These are phyloP conservation scores for Hyaloperonospora brassicae DNA, from an alignment of 352 stramenopile species.

Conservation along the genomic window DNA sequence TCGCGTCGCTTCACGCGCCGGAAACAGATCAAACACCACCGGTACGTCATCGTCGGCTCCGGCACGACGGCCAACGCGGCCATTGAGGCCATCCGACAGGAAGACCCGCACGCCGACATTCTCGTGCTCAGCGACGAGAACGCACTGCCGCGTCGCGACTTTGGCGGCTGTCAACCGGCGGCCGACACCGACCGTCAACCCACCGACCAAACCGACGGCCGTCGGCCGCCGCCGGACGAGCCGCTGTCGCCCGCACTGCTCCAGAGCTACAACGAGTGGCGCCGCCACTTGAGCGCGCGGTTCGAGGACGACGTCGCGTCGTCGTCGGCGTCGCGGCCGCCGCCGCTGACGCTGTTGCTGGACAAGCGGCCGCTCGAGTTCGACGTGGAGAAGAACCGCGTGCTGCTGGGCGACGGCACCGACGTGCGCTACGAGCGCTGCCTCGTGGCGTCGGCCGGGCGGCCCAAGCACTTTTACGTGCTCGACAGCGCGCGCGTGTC, in stretches of 20 bases:
- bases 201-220: slow-evolving; percentile 9
- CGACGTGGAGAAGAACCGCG: slow-evolving; percentile 80
- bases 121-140: slow-evolving; percentile 83
- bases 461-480: slow-evolving; percentile 84
- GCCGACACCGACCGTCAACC: neutral
- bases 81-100: slow-evolving; percentile 87
- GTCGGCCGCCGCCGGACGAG: slow-evolving; percentile 10
- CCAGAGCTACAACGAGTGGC: slow-evolving; percentile 88
- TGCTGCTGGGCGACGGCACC: slow-evolving; percentile 73
- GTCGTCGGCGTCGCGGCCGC: neutral
- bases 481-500: slow-evolving; percentile 75
- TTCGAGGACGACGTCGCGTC: slow-evolving; percentile 65
- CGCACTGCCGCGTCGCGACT: slow-evolving; percentile 54
- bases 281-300: slow-evolving; percentile 68
- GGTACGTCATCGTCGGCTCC: slow-evolving; percentile 86
- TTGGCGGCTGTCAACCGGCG: slow-evolving; percentile 1
- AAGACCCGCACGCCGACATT: slow-evolving; percentile 70
- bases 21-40: slow-evolving; percentile 71
- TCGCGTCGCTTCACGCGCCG: slow-evolving; percentile 56
- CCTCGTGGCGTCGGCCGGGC: slow-evolving; percentile 77
- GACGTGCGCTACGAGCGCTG: slow-evolving; percentile 82
- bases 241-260: slow-evolving; percentile 49
- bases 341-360: slow-evolving; percentile 69
- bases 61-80: slow-evolving; percentile 84
- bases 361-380: slow-evolving; percentile 70